Base-by-base conservation (phyloP, 1,284 basidiomycete species). In the Puccinia novopanici region DNA sequence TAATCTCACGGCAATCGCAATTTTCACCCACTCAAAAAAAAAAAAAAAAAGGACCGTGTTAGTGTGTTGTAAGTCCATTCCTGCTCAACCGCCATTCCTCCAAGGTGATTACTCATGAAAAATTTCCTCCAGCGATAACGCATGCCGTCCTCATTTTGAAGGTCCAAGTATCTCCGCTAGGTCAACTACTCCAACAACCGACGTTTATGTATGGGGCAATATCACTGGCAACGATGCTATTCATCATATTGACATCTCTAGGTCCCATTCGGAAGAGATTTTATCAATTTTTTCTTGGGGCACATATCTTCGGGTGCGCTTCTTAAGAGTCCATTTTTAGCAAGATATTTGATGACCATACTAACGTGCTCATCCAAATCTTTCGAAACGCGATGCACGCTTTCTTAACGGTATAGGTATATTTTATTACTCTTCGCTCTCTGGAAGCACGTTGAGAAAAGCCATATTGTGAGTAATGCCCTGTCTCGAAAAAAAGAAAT, bases 231-330 rank as follows among this genome's bases (percentile, higher is more conserved):
- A 72, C 27, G 6, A 40, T 80, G 57, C 24, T 80, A 42, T 22
- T 73, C 9, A 34, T 80, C 6, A 45, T 30, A 37, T 30, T 80
- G 19, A 72, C 54, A 42, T 80, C 77, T 24, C 30, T 72, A 12
- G 55, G 54, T 30, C 70, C 77, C 13, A 65, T 80, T 17, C 30
- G 70, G 9, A 57, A 54, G 27, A 48, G 24, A 24, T 63, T 72
- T 61, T 80, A 72, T 73, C 77, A 73, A 73, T 48, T 57, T 48
- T 80, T 80, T 52, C 67, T 63, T 42, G 52, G 30, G 17, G 59
- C 34, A 27, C 77, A 80, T 50, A 52, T 80, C 13, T 50, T 72
- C 13, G 77, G 77, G 77, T 80, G 52, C 13, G 77, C 42, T 55
- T 68, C n/a, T 61, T 59, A 50, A 45, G 13, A 54, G 34, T 22